Evolutionary conservation across 2,329 filamentous ascomycete genomes (phyloP).

Genomic region (Cadophora sp.): DNA sequence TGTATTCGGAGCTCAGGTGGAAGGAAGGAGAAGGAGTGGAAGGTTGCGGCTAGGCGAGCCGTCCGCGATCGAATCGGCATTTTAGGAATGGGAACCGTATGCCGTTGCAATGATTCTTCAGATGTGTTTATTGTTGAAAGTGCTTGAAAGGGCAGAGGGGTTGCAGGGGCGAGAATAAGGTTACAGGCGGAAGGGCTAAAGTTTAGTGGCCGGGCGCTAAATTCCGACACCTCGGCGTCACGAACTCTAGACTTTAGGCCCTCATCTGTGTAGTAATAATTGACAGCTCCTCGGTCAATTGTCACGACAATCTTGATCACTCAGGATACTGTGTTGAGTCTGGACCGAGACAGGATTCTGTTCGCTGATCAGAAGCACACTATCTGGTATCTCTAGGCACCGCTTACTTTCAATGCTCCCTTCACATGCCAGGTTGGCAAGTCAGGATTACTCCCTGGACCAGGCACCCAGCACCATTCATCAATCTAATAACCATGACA

Average conservation of each 20-base stretch:
- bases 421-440: background rate
- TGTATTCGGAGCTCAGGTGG: background rate
- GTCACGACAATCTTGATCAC: too few species aligned
- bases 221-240: too few species aligned
- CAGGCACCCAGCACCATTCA: too few species aligned
- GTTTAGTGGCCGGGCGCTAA: background rate
- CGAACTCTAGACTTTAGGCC: too few species aligned
- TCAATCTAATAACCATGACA: constrained; percentile 22
- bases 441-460: too few species aligned
- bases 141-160: too few species aligned
- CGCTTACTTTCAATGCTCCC: background rate
- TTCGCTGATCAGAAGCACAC: background rate
- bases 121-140: background rate
- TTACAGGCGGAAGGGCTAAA: background rate
- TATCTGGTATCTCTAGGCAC: background rate
- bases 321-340: too few species aligned
- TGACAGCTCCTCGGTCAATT: too few species aligned
- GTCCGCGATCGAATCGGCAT: background rate
- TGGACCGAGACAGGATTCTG: background rate
- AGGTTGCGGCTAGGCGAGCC: background rate
- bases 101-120: background rate
- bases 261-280: too few species aligned
- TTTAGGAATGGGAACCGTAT: background rate
- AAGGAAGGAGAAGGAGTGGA: background rate
- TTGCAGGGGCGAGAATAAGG: background rate